Evolutionary conservation across 345 rosid species (phyloP).

Genomic region (Citrus reticulata): DNA sequence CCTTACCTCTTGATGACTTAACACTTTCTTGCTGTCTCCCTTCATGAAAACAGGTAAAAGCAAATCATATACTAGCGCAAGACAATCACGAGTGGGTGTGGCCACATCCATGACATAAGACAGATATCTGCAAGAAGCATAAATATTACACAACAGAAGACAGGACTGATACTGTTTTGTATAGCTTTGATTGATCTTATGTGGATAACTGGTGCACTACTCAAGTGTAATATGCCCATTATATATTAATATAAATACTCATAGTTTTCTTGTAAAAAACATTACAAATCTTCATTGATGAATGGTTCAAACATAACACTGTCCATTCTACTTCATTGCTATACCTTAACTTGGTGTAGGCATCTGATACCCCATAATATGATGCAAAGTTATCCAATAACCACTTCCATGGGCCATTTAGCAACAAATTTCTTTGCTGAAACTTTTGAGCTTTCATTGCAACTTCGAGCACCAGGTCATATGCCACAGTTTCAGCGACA

Average conservation of each 20-base stretch:
- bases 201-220: no score
- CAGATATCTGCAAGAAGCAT: conserved; percentile 59
- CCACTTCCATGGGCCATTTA: conserved; percentile 92
- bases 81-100: conserved; percentile 90
- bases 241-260: no score
- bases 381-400: conserved; percentile 74
- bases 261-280: no score
- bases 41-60: conserved; percentile 72
- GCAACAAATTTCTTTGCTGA: conserved; percentile 75
- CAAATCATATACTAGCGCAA: conserved; percentile 64
- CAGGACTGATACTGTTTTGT: no score
- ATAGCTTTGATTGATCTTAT: no score
- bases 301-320: background rate
- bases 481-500: conserved; percentile 96
- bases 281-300: background rate
- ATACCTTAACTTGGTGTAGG: conserved; percentile 83
- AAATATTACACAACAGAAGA: background rate
- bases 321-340: conserved; percentile 11
- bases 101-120: conserved; percentile 97
- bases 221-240: no score
- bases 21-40: conserved; percentile 50
- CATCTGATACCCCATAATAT: conserved; percentile 88
- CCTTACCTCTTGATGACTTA: conserved; percentile 97
- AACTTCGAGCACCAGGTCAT: conserved; percentile 84
- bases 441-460: conserved; percentile 82